Evolutionary conservation across 352 stramenopile genomes (phyloP).

Genomic region (Phytophthora capsici): DNA sequence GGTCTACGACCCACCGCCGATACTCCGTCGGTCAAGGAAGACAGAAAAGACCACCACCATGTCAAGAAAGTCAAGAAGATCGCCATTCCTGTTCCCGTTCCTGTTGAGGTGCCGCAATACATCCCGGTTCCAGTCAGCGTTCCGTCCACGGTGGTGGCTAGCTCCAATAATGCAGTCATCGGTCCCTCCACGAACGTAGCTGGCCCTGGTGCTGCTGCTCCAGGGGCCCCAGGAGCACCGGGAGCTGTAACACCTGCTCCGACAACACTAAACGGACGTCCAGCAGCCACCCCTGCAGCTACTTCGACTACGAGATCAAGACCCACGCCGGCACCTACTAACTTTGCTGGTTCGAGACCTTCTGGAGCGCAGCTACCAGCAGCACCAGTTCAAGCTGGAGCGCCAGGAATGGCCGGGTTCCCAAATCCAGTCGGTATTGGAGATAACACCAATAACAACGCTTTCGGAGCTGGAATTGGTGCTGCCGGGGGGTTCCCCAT

Average conservation of each 20-base stretch:
- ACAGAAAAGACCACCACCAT: slow-evolving; percentile 12
- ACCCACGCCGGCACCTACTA: slow-evolving; percentile 29
- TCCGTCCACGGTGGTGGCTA: slow-evolving; percentile 33
- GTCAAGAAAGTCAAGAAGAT: slow-evolving; percentile 48
- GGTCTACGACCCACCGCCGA: slow-evolving; percentile 11
- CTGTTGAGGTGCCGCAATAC: slow-evolving; percentile 34
- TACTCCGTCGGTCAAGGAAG: slow-evolving; percentile 12
- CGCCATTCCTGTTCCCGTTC: slow-evolving; percentile 36
- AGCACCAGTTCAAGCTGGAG: neutral
- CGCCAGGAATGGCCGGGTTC: neutral
- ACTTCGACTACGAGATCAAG: slow-evolving; percentile 12
- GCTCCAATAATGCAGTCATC: slow-evolving; percentile 29
- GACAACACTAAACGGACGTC: slow-evolving; percentile 17
- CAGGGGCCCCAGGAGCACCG: neutral
- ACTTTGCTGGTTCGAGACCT: neutral
- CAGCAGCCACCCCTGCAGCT: slow-evolving; percentile 26
- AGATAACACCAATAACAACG: slow-evolving; percentile 1
- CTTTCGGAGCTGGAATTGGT: slow-evolving; percentile 9
- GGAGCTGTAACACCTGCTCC: slow-evolving; percentile 23
- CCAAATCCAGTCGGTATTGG: neutral
- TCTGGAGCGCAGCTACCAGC: slow-evolving; percentile 15
- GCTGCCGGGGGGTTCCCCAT: slow-evolving; percentile 10
- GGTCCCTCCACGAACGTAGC: slow-evolving; percentile 15
- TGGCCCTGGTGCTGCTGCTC: neutral
- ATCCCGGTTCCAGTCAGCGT: slow-evolving; percentile 32